Conservation (phyloP, 352 stramenopile genomes). For the Thraustochytrium sp. region DNA sequence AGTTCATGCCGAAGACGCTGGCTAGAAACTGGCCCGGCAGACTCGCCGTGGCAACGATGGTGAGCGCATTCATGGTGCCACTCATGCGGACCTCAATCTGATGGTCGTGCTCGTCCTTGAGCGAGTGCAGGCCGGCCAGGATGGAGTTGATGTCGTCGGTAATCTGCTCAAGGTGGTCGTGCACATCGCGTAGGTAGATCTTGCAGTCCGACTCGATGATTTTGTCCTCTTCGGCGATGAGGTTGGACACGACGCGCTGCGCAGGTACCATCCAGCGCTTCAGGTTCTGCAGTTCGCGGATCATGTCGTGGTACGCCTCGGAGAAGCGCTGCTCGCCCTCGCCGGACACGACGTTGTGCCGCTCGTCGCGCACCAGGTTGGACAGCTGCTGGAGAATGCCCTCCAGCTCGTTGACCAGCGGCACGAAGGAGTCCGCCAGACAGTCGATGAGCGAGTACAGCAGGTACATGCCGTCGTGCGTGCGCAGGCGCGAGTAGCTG, state of each 20-base stretch:
- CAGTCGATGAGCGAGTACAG: constrained; percentile 71
- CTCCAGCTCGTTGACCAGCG: constrained; percentile 66
- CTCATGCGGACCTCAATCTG: constrained; percentile 61
- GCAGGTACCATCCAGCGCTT: constrained; percentile 52
- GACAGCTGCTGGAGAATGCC: constrained; percentile 67
- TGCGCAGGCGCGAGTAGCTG: constrained; percentile 28
- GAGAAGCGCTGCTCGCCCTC: constrained; percentile 27
- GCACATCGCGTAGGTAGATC: constrained; percentile 71
- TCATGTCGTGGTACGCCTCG: constrained; percentile 58
- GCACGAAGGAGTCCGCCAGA: constrained; percentile 68
- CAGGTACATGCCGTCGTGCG: constrained; percentile 53
- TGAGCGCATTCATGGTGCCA: constrained; percentile 70
- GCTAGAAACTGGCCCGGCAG: constrained; percentile 75
- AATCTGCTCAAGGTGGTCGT: constrained; percentile 71
- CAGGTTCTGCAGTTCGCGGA: constrained; percentile 49
- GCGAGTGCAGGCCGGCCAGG: constrained; percentile 61
- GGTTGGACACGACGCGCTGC: constrained; percentile 35
- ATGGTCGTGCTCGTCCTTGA: constrained; percentile 66
- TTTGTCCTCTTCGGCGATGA: constrained; percentile 31
- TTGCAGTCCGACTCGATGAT: constrained; percentile 29
- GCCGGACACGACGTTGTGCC: constrained; percentile 59
- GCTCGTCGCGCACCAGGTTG: constrained; percentile 59
- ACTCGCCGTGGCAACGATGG: constrained; percentile 70
- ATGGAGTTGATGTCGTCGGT: constrained; percentile 71
- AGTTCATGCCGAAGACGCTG: constrained; percentile 80